Conservation (phyloP, 148 eudicot genomes). For the Oxyria digyna region DNA sequence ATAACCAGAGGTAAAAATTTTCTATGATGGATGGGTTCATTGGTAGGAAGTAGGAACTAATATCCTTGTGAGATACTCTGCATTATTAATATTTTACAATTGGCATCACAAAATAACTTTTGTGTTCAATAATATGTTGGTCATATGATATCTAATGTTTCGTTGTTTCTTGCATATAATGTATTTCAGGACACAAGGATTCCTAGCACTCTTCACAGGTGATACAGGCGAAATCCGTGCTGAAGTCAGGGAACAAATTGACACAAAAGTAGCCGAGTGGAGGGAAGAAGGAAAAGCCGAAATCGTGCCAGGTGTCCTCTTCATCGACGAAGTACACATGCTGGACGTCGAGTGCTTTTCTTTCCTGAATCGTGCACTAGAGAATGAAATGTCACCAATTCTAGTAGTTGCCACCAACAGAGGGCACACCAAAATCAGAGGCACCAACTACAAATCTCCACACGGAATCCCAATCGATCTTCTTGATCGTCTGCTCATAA, state of each 20-base stretch:
- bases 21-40: background rate
- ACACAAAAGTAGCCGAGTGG: constrained; percentile 94
- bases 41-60: background rate
- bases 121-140: background rate
- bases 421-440: constrained; percentile 79
- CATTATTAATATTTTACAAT: background rate
- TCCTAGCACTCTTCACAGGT: constrained; percentile 88
- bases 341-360: constrained; percentile 92
- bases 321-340: constrained; percentile 99
- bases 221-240: constrained; percentile 91
- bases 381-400: constrained; percentile 95
- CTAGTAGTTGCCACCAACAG: constrained; percentile 89
- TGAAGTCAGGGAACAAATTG: constrained; percentile 93
- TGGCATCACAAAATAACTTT: background rate
- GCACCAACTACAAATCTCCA: constrained; percentile 86
- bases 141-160: background rate
- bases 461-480: constrained; percentile 94
- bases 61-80: background rate
- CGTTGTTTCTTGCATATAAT: background rate
- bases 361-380: constrained; percentile 85
- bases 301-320: constrained; percentile 87
- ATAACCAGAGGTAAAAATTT: background rate
- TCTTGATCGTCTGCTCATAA: constrained; percentile 83
- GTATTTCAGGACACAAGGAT: constrained; percentile 73
- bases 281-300: constrained; percentile 98